Base-by-base conservation (phyloP, 2,329 filamentous ascomycete genomes). In the Claviceps pazoutovae region DNA sequence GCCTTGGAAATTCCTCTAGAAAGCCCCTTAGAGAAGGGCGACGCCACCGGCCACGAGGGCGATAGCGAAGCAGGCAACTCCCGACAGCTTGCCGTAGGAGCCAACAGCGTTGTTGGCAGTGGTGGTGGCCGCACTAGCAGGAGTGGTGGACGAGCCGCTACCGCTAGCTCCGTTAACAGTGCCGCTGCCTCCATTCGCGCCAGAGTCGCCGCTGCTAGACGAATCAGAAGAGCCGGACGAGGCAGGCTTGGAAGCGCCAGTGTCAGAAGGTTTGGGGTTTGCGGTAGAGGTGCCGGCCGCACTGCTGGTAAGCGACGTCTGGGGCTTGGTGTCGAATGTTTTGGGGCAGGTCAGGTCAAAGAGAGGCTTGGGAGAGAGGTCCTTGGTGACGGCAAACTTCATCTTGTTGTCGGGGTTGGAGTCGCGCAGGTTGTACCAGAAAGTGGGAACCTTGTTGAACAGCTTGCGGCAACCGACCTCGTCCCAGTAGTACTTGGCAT, bases 401-500 rank as follows among this genome's bases (percentile, higher is more conserved):
- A 75, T 71, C 62, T 71, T 61, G 71, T 80, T 79, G 63, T 72
- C 75, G 48, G 75, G 73, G 71, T 79, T 79, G 62, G 75, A 78
- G 64, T 82, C 79, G 51, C 76, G 74, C 58, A 82, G 72, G 56
- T 68, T 73, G 68, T 82, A 83, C 78, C 78, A 81, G 67, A 79
- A 82, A 50, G 75, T 78, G 56, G 76, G 71, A 39, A 66, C 68
- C 66, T 75, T 69, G 62, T 72, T 69, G 64, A 78, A 78, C 62
- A 80, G 76, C 54, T 71, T 68, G 55, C 71, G 68, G 72, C 82
- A 86, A 50, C 74, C 82, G 55, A 84, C 68, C 39, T 75, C 68
- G 49, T 74, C 67, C 79, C 80, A 86, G 73, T 81, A 86, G 56
- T 69, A 71, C 70, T 80, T 73, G 55, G 81, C 78, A 62, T 84